Evolutionary conservation across 306 rosid species (phyloP), one percentile per base, ranked within the genome.

Genomic region (Lithocarpus polystachyus): DNA sequence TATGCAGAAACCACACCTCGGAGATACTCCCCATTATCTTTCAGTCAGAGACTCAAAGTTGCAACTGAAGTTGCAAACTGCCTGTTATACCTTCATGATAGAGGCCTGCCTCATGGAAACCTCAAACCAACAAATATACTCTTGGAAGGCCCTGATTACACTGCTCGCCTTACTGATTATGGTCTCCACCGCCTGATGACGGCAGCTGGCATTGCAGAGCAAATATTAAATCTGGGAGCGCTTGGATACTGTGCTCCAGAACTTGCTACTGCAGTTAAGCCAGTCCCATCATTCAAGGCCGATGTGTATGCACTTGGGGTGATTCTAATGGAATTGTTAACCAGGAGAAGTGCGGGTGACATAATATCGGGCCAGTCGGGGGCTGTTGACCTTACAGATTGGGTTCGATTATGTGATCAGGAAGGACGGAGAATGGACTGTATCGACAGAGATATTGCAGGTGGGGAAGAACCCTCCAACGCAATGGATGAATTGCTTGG

Each of bases 391-490:
- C 97, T 95, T 48, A 91, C 99, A 22, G 99, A 95, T 84, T 95
- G 99, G 99, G 99, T 95, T 77, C 90, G 97, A 80, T 88, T 92
- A 22, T 95, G 99, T 55, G 98, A 95, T 77, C 87, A 89, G 78
- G 97, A 95, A 89, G 99, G 99, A 78, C 74, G 99, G 76, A 96
- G 91, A 84, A 88, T 89, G 94, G 99, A 95, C 81, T 92, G 99
- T 81, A 81, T 92, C 45, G 99, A 95, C 90, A 82, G 97, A 82
- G 99, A 95, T 85, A 92, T 95, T 65, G 89, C 92, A 14, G 90
- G 97, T 37, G 97, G 94, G 60, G 95, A 89, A 82, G 99, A 92
- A 76, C 92, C 93, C 76, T 79, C 89, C 13, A 84, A 86, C 79
- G 94, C 89, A 73, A 92, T 95, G 98, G 98, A 91, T 23, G 91